These are phyloP conservation scores for Penicillium glabrum DNA, from an alignment of 2,329 filamentous ascomycete genomes.

Conservation along the genomic window DNA sequence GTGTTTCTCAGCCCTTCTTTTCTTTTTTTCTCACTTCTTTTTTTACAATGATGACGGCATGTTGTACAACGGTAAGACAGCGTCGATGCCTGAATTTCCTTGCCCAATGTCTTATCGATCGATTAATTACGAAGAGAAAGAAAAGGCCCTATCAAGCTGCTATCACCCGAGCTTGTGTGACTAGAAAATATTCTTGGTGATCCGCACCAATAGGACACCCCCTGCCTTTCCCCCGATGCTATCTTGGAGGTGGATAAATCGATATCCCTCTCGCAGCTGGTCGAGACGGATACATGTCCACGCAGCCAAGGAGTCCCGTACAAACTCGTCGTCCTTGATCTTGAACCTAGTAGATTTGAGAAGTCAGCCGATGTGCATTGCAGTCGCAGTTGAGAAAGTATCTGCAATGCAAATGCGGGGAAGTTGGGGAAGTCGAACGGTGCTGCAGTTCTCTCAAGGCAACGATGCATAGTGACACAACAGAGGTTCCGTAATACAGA, in stretches of 20 bases:
- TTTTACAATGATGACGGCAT: not conserved
- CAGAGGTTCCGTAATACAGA: not conserved
- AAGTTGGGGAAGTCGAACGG: not conserved
- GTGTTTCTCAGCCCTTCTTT: not conserved
- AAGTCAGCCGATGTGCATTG: slow-evolving; percentile 1
- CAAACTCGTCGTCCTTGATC: slow-evolving; percentile 81
- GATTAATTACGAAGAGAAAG: not conserved
- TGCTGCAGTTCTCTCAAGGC: slow-evolving; percentile 5
- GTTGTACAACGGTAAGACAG: not conserved
- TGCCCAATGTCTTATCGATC: not conserved
- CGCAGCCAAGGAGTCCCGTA: slow-evolving; percentile 73
- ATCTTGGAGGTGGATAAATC: slow-evolving; percentile 76
- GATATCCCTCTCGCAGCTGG: slow-evolving; percentile 70
- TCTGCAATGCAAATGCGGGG: not conserved
- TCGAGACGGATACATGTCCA: slow-evolving; percentile 91
- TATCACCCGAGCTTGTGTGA: not conserved
- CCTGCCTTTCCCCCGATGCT: slow-evolving; percentile 63
- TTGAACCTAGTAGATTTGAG: slow-evolving; percentile 61
- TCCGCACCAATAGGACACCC: slow-evolving; percentile 71
- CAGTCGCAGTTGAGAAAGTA: too few species aligned
- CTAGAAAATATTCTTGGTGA: slow-evolving; percentile 57
- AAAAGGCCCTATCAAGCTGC: slow-evolving; percentile 2
- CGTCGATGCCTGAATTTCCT: slow-evolving; percentile 1
- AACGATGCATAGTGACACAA: not conserved
- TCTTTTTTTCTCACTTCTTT: not conserved